Conservation (phyloP, 495 filamentous ascomycete genomes). For the Hypoxylon intermedium region DNA sequence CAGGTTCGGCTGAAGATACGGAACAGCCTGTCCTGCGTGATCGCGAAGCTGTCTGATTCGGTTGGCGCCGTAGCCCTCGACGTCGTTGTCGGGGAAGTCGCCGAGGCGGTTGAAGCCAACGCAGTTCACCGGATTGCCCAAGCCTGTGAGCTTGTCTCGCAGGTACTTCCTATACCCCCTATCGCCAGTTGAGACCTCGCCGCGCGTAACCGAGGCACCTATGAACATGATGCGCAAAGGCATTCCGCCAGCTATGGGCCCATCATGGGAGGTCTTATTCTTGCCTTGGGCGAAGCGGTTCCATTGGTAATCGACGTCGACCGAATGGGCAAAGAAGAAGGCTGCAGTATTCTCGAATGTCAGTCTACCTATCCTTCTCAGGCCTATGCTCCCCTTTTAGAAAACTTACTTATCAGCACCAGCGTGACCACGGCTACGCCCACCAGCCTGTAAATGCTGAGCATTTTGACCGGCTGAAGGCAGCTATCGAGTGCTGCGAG, state of each 20-base stretch:
- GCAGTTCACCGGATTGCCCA: slow-evolving; percentile 39
- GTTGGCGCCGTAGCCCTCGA: slow-evolving; percentile 37
- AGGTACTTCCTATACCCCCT: slow-evolving; percentile 40
- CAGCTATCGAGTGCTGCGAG: background rate
- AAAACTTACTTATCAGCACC: slow-evolving; percentile 18
- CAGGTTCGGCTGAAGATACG: slow-evolving; percentile 39
- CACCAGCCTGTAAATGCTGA: slow-evolving; percentile 14
- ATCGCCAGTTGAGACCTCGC: slow-evolving; percentile 40
- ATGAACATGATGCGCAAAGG: slow-evolving; percentile 42
- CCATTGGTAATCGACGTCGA: slow-evolving; percentile 35
- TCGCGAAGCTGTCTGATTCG: slow-evolving; percentile 38
- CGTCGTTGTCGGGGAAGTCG: slow-evolving; percentile 42
- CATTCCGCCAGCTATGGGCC: slow-evolving; percentile 25
- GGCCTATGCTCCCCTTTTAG: background rate
- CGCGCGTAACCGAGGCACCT: slow-evolving; percentile 40
- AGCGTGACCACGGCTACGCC: slow-evolving; percentile 10
- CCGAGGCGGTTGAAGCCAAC: slow-evolving; percentile 44
- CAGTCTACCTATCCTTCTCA: slow-evolving; percentile 6
- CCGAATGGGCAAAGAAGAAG: slow-evolving; percentile 21
- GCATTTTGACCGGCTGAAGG: slow-evolving; percentile 11
- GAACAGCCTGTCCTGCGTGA: slow-evolving; percentile 25
- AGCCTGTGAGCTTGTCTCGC: slow-evolving; percentile 33
- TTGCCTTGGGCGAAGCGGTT: slow-evolving; percentile 9
- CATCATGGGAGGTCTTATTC: slow-evolving; percentile 6
- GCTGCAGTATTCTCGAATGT: slow-evolving; percentile 5